Evolutionary conservation across 2,329 filamentous ascomycete species (phyloP), one percentile per base, ranked within the genome.

Genomic region (Moelleriella libera): DNA sequence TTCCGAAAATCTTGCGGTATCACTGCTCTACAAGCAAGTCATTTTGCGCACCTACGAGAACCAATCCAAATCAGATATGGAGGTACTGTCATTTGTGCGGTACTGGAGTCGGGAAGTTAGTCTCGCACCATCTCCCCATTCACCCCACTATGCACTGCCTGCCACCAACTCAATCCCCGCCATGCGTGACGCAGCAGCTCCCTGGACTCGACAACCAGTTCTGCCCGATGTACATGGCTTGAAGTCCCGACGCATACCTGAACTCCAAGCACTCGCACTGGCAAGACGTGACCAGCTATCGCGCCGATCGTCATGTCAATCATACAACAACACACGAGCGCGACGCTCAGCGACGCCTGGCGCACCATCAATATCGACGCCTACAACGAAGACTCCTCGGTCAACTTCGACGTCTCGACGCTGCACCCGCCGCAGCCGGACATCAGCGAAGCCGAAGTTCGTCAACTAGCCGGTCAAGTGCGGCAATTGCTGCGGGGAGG

Each of bases 341-440:
- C 75, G 48, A 71, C 78, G 55, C 71, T 83, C 48, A 69, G 69
- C 65, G 79, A 83, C 56, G 75, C 76, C 60, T 83, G 79, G 79
- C 86, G 89, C 66, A 95, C 88, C 55, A 92, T 96, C 75, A 88
- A 96, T 75, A 84, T 96, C 65, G 89, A 96, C 64, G 82, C 83
- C 56, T 77, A 94, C 58, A 85, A 92, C 65, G 87, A 89, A 50
- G 89, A 97, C 67, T 92, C 88, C 58, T 79, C 85, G 55, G 71
- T 80, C 67, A 97, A 96, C 77, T 97, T 97, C 70, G 86, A 94
- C 68, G 80, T 86, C 53, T 78, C 83, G 50, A 87, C 88, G 14
- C 80, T 97, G 57, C 82, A 85, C 54, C 87, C 89, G 37, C 76
- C 84, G 42, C 80, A 80, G 50, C 75, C 84, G 54, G 82, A 89